Conservation (phyloP, 1,284 basidiomycete species). For the Caloboletus firmus region DNA sequence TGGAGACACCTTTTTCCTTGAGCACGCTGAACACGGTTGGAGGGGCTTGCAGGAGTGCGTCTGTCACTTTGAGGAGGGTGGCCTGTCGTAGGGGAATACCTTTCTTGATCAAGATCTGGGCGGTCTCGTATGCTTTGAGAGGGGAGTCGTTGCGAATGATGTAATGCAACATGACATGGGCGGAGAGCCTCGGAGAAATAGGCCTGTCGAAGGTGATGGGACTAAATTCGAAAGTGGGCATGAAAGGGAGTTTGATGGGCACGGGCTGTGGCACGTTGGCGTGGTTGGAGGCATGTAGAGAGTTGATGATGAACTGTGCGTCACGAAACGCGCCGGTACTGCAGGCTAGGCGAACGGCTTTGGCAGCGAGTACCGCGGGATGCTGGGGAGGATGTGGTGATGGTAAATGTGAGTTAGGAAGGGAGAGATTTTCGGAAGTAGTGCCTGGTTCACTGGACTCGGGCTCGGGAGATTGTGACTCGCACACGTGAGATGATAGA, state of each 20-base stretch:
- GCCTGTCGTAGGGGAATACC: conserved; percentile 48
- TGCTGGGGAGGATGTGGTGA: conserved; percentile 1
- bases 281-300: conserved; percentile 47
- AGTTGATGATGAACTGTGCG: conserved; percentile 58
- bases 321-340: conserved; percentile 46
- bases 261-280: conserved; percentile 15
- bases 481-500: neutral
- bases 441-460: neutral
- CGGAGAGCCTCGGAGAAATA: conserved; percentile 56
- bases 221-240: conserved; percentile 35
- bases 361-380: conserved; percentile 47
- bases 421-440: neutral
- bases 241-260: conserved; percentile 24
- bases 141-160: conserved; percentile 52
- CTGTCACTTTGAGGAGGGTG: conserved; percentile 50
- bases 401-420: neutral
- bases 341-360: conserved; percentile 52
- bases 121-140: conserved; percentile 49
- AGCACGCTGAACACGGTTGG: conserved; percentile 28
- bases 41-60: conserved; percentile 34
- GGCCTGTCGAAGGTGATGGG: conserved; percentile 50
- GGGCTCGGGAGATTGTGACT: neutral
- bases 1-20: conserved; percentile 22
- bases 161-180: conserved; percentile 63
- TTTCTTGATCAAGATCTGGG: conserved; percentile 51